Percentiles rank a stretch among this genome's conserved stretches.
Conservation (phyloP, 345 rosid species). For the Boechera stricta region DNA sequence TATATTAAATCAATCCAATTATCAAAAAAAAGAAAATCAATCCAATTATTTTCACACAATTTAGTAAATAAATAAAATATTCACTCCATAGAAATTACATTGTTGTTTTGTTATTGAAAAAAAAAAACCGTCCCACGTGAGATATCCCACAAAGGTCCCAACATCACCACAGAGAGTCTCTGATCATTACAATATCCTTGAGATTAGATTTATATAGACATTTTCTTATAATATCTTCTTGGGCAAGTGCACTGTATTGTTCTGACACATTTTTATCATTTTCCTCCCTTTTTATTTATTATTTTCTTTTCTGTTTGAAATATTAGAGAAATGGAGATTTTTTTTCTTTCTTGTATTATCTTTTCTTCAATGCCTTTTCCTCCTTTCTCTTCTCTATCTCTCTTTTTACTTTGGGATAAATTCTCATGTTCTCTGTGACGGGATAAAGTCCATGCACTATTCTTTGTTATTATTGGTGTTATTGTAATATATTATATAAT, state of each 20-base stretch:
- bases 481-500: background rate
- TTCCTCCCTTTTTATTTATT: conserved; percentile 16
- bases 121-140: conserved; percentile 58
- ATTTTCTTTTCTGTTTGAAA: conserved; percentile 23
- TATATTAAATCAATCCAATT: conserved; percentile 17
- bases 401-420: conserved; percentile 53
- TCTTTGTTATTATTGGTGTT: conserved; percentile 34
- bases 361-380: conserved; percentile 38
- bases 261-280: conserved; percentile 72
- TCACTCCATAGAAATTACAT: conserved; percentile 27
- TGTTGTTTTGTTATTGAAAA: conserved; percentile 15
- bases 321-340: conserved; percentile 12
- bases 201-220: conserved; percentile 50
- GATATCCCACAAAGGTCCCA: conserved; percentile 71
- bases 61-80: conserved; percentile 8
- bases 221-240: conserved; percentile 44
- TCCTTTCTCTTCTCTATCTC: conserved; percentile 22
- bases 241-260: conserved; percentile 66
- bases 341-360: conserved; percentile 26
- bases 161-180: conserved; percentile 57
- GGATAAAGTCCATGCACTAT: conserved; percentile 46
- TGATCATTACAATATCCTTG: conserved; percentile 45
- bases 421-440: conserved; percentile 72
- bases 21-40: background rate
- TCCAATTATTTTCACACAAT: conserved; percentile 21